Conservation (phyloP, 1,139 yeast genomes). For the Diutina ranongensis region DNA sequence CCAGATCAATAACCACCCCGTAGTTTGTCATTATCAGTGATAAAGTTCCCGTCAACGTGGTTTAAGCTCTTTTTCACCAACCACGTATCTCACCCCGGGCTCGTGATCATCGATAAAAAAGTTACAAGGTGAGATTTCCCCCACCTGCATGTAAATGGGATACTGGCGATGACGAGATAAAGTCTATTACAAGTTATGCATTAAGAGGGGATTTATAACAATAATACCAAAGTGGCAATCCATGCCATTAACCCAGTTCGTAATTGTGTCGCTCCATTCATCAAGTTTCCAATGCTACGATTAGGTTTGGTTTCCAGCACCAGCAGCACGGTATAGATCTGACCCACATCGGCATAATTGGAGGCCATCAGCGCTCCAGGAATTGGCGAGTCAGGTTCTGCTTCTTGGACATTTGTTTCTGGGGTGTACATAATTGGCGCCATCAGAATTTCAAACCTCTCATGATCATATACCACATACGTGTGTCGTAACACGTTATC, state of each 20-base stretch:
- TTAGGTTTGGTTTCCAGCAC: slow-evolving; percentile 3
- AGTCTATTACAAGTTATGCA: background rate
- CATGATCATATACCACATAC: slow-evolving; percentile 70
- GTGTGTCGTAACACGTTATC: slow-evolving; percentile 66
- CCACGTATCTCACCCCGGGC: too few relatives aligned
- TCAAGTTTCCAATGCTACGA: background rate
- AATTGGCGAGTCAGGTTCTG: background rate
- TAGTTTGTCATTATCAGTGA: slow-evolving; percentile 22
- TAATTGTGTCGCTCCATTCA: background rate
- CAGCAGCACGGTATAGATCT: slow-evolving; percentile 5
- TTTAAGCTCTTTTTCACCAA: too few relatives aligned
- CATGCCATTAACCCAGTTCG: background rate
- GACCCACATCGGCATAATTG: slow-evolving; percentile 2
- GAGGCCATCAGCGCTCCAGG: slow-evolving; percentile 6
- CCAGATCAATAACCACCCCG: slow-evolving; percentile 73
- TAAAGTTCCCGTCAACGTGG: background rate
- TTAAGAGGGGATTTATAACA: background rate
- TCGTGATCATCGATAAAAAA: too few relatives aligned
- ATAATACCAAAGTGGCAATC: background rate
- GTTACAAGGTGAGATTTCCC: too few relatives aligned
- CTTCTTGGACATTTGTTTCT: slow-evolving; percentile 22
- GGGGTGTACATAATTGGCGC: slow-evolving; percentile 46
- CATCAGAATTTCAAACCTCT: slow-evolving; percentile 47
- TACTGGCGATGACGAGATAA: background rate
- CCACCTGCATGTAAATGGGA: too few relatives aligned